Conservation (phyloP, 2,329 filamentous ascomycete species). For the Alternaria ventricosa region DNA sequence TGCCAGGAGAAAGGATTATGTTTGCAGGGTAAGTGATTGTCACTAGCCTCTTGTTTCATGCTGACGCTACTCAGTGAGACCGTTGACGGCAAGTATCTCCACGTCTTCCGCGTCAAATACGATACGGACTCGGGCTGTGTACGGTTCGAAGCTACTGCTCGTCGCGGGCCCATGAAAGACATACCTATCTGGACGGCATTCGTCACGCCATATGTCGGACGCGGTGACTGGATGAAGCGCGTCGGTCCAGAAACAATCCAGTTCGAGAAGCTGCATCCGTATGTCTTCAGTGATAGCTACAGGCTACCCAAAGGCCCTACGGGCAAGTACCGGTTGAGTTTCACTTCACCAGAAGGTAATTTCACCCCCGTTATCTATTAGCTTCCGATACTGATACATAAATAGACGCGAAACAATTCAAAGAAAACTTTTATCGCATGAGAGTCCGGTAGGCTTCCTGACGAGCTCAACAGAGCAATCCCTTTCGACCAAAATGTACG, state of each 20-base stretch:
- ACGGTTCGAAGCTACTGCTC: conserved; percentile 63
- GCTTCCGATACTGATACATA: neutral
- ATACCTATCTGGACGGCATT: conserved; percentile 66
- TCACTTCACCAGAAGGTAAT: conserved; percentile 42
- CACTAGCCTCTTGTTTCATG: neutral
- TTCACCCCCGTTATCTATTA: no score
- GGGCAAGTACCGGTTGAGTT: conserved; percentile 44
- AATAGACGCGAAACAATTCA: conserved; percentile 39
- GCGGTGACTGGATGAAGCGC: conserved; percentile 57
- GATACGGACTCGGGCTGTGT: conserved; percentile 60
- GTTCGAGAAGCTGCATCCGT: conserved; percentile 59
- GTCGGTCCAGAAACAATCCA: conserved; percentile 53
- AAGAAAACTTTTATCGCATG: conserved; percentile 43
- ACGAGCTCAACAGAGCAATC: neutral
- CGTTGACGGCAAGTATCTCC: conserved; percentile 58
- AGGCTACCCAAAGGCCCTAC: conserved; percentile 35
- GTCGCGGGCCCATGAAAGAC: conserved; percentile 58
- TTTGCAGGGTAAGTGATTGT: conserved; percentile 56
- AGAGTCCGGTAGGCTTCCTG: conserved; percentile 2
- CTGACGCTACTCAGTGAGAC: conserved; percentile 54
- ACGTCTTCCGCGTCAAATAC: conserved; percentile 62
- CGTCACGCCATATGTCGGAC: conserved; percentile 52
- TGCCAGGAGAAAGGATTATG: conserved; percentile 53
- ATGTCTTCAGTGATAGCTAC: conserved; percentile 62
- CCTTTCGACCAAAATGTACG: neutral